Evolutionary conservation across 2,329 filamentous ascomycete genomes (phyloP).

Genomic region (Trichoderma polysporum): DNA sequence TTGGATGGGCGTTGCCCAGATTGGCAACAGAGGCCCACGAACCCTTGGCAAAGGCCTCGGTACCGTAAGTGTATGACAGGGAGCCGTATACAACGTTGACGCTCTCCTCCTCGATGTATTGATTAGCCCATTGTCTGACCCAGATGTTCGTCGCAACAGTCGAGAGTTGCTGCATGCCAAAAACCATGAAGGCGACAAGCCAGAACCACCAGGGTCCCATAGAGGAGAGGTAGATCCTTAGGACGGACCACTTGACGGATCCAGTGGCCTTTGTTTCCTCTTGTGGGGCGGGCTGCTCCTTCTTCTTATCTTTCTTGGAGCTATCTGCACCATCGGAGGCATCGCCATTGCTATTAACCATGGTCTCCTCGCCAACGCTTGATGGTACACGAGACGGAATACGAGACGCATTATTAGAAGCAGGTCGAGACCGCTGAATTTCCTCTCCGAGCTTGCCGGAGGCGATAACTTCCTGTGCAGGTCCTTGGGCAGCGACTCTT

Average conservation of each 20-base stretch:
- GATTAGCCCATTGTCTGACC: constrained; percentile 94
- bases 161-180: constrained; percentile 78
- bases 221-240: constrained; percentile 77
- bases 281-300: constrained; percentile 52
- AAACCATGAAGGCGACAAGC: constrained; percentile 71
- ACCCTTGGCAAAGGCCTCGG: constrained; percentile 31
- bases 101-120: constrained; percentile 61
- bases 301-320: constrained; percentile 46
- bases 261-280: constrained; percentile 80
- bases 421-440: constrained; percentile 67
- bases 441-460: constrained; percentile 91
- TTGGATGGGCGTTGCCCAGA: constrained; percentile 31
- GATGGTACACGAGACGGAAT: constrained; percentile 77
- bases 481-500: constrained; percentile 72
- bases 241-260: constrained; percentile 83
- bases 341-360: constrained; percentile 51
- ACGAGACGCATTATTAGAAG: constrained; percentile 68
- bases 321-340: constrained; percentile 46
- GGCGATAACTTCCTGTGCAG: constrained; percentile 72
- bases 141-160: constrained; percentile 88
- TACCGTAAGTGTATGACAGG: constrained; percentile 28
- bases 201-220: constrained; percentile 99
- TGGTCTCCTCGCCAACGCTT: constrained; percentile 63
- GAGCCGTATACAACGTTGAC: constrained; percentile 26
- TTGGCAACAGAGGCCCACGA: constrained; percentile 41